A percentile compares a stretch with the other conserved stretches of the same genome.
These are phyloP conservation scores for Scheffersomyces insectosa DNA, from an alignment of 1,139 yeast species.

Conservation along the genomic window DNA sequence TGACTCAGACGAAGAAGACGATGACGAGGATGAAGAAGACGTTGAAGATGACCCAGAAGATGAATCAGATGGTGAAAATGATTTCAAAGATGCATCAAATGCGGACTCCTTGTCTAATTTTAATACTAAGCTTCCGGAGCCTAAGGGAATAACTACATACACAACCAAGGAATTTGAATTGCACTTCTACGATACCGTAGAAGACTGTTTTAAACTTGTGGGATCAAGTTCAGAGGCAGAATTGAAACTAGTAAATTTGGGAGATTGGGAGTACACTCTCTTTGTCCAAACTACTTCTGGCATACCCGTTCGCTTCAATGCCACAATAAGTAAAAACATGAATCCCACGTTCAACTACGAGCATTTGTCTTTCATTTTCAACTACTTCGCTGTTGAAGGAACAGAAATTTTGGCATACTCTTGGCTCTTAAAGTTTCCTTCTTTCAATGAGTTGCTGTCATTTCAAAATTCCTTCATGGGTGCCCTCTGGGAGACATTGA, in stretches of 20 bases:
- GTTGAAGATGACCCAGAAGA: slow-evolving; percentile 7
- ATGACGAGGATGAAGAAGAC: slow-evolving; percentile 7
- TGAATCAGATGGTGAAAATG: slow-evolving; percentile 2
- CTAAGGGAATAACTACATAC: slow-evolving; percentile 14
- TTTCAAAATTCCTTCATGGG: slow-evolving; percentile 57
- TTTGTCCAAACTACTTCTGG: slow-evolving; percentile 28
- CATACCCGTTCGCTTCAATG: slow-evolving; percentile 34
- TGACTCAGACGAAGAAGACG: slow-evolving; percentile 13
- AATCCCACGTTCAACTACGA: slow-evolving; percentile 68
- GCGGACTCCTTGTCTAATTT: slow-evolving; percentile 5
- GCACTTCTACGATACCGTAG: slow-evolving; percentile 56
- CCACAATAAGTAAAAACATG: slow-evolving; percentile 48
- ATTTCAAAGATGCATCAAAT: slow-evolving; percentile 7
- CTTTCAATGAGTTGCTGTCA: slow-evolving; percentile 36
- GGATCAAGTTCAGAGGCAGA: slow-evolving; percentile 8
- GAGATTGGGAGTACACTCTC: slow-evolving; percentile 54
- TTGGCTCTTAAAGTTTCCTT: slow-evolving; percentile 60
- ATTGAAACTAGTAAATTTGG: slow-evolving; percentile 48
- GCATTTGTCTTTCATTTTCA: slow-evolving; percentile 64
- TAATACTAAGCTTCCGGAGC: slow-evolving; percentile 1
- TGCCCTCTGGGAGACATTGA: slow-evolving; percentile 62
- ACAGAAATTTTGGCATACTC: slow-evolving; percentile 48
- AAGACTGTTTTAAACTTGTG: slow-evolving; percentile 45
- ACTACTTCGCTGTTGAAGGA: slow-evolving; percentile 33
- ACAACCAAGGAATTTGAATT: slow-evolving; percentile 25